Evolutionary conservation across 1,284 basidiomycete genomes (phyloP).

Genomic region (Cryptococcus floricola): DNA sequence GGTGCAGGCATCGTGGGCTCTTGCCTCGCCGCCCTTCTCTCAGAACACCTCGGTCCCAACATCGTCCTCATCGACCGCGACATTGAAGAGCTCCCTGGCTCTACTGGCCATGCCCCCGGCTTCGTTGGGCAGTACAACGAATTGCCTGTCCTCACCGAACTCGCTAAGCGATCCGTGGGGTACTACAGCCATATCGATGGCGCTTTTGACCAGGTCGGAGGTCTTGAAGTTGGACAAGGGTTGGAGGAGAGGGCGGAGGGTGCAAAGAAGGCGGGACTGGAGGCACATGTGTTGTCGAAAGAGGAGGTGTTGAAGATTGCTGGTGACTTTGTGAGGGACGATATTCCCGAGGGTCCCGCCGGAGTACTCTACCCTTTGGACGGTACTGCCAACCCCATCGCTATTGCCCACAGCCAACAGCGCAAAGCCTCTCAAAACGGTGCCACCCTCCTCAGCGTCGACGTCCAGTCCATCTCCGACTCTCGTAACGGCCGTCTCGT

Average conservation of each 20-base stretch:
- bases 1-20: conserved; percentile 34
- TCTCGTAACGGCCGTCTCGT: background rate
- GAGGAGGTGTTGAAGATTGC: conserved; percentile 9
- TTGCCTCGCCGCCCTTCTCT: conserved; percentile 44
- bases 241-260: conserved; percentile 4
- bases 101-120: conserved; percentile 32
- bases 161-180: conserved; percentile 18
- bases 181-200: conserved; percentile 14
- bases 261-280: conserved; percentile 9
- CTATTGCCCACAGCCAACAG: conserved; percentile 13
- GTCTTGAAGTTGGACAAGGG: conserved; percentile 15
- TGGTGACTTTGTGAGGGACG: conserved; percentile 12
- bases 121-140: conserved; percentile 27
- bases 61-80: conserved; percentile 51
- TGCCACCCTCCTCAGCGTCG: conserved; percentile 9
- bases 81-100: conserved; percentile 19
- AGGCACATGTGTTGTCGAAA: conserved; percentile 6
- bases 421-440: conserved; percentile 11
- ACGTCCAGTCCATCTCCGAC: conserved; percentile 10
- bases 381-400: conserved; percentile 20
- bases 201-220: conserved; percentile 21
- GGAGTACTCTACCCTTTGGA: conserved; percentile 15
- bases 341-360: conserved; percentile 1
- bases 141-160: conserved; percentile 18
- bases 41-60: conserved; percentile 50